These are phyloP conservation scores for Triticum aestivum DNA, from an alignment of 176 grass and related monocot species.

Conservation along the genomic window IWGSC_CS_RefSeq_v2.1 NC_057794.1:250834993-250835492, in stretches of 20 bases:
- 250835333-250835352: too few relatives aligned
- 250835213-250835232: background rate
- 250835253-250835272: background rate
- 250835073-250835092: background rate
- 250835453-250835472: too few relatives aligned
- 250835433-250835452: too few relatives aligned
- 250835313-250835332: too few relatives aligned
- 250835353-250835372: too few relatives aligned
- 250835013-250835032: background rate
- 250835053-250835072: background rate
- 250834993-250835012: conserved; percentile 4
- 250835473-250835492: too few relatives aligned
- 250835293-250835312: too few relatives aligned
- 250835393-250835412: too few relatives aligned
- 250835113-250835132: background rate
- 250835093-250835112: conserved; percentile 1
- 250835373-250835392: too few relatives aligned
- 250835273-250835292: background rate
- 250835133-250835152: background rate
- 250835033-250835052: background rate
- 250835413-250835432: too few relatives aligned
- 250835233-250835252: background rate
- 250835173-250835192: background rate
- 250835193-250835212: background rate
- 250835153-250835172: background rate